A percentile compares a stretch with the other conserved stretches of the same genome.
Conservation (phyloP, 2,329 filamentous ascomycete genomes). For the Magnaporthales sp. region DNA sequence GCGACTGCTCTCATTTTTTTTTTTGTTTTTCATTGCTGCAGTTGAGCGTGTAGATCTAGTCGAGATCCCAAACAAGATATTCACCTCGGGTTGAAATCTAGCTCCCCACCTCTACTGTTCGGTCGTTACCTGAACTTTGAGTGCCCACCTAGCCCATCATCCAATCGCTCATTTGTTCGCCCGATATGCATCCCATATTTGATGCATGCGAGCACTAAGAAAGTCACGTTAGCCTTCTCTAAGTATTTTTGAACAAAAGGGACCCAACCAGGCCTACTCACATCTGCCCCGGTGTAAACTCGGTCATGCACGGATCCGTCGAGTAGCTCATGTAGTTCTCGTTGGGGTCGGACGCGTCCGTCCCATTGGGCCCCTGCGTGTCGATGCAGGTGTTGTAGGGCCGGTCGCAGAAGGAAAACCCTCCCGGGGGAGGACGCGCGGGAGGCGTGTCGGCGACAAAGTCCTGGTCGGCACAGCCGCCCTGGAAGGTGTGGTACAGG, state of each 20-base stretch:
- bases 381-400: slow-evolving; percentile 21
- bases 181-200: neutral
- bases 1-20: too few species aligned
- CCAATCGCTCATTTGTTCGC: neutral
- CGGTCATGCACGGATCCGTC: neutral
- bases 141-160: neutral
- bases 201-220: neutral
- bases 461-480: neutral
- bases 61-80: too few species aligned
- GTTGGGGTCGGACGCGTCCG: slow-evolving; percentile 19
- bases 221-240: neutral
- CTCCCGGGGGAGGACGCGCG: slow-evolving; percentile 19
- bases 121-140: neutral
- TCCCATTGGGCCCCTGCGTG: neutral
- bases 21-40: too few species aligned
- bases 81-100: too few species aligned
- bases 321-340: slow-evolving; percentile 29
- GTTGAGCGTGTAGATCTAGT: too few species aligned
- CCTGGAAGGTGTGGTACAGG: slow-evolving; percentile 35
- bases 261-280: neutral
- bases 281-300: slow-evolving; percentile 1
- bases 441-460: slow-evolving; percentile 28
- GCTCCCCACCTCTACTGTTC: too few species aligned
- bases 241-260: neutral
- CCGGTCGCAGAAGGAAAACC: slow-evolving; percentile 24